Base-by-base conservation (phyloP, 2,329 filamentous ascomycete species). In the Cladobotryum mycophilum region DNA sequence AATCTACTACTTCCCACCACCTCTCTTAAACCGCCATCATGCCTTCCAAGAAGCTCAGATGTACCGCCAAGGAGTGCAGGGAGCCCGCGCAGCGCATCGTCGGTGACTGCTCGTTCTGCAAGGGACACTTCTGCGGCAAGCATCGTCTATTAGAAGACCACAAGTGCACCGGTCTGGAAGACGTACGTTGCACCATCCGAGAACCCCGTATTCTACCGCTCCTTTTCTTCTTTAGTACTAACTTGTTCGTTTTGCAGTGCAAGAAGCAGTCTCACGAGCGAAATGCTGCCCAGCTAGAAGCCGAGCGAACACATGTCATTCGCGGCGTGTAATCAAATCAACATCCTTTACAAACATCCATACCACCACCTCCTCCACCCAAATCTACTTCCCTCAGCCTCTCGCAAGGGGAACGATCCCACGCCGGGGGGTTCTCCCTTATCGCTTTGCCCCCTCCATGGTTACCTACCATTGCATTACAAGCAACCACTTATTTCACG, bases 181-280 rank as follows among this genome's bases (percentile, higher is more conserved):
- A 96, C 73, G 83, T 86, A 75, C 75, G 83, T 67, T 57, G 15
- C 5, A 51, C 53, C 9, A 30, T 11, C 9, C 9, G 6, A 30
- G 25, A 36, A 35, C n/a, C n/a, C n/a, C n/a, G n/a, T n/a, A n/a
- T n/a, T n/a, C n/a, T n/a, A n/a, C n/a, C n/a, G n/a, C n/a, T 41
- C 33, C 43, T 36, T 5, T 14, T 22, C 2, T 7, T 30, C 40
- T 18, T 15, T 18, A 45, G 35, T 40, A 41, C 53, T 59, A 36
- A 55, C 47, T 44, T 17, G 54, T 52, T 48, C 47, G n/a, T 6
- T 20, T 20, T 52, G 30, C 64, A 86, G 82, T 96, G 92, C 80
- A 96, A 96, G 80, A 93, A 95, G 76, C 90, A 96, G 70, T 92
- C 89, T 44, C 89, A 96, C 71, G 89, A 95, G 69, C 84, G 90